Evolutionary conservation across 2,329 filamentous ascomycete genomes (phyloP).

Genomic region (Neopestalotiopsis clavispora): DNA sequence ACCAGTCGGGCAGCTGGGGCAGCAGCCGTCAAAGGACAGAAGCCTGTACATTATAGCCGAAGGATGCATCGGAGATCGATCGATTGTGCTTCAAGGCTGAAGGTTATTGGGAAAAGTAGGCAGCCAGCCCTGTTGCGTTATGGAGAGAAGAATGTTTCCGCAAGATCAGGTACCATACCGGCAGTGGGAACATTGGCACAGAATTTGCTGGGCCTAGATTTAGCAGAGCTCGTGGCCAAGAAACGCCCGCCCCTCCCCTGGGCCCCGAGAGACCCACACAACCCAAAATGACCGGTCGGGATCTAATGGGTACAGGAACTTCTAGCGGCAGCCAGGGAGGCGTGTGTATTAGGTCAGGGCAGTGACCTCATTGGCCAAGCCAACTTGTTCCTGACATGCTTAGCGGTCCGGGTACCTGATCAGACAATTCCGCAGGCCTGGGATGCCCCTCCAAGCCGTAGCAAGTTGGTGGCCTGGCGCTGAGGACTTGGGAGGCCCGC

Average conservation of each 20-base stretch:
- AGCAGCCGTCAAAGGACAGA: background rate
- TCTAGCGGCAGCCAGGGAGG: conserved; percentile 20
- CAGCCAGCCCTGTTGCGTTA: background rate
- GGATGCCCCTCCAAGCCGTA: background rate
- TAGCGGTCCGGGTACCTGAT: conserved; percentile 46
- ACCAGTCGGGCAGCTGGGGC: background rate
- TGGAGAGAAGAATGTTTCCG: background rate
- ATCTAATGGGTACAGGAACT: conserved; percentile 7
- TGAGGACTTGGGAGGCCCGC: background rate
- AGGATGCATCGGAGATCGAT: background rate
- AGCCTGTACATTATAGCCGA: background rate
- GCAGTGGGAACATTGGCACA: background rate
- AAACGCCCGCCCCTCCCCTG: conserved; percentile 1
- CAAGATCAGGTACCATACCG: background rate
- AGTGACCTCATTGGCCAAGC: conserved; percentile 36
- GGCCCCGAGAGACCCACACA: background rate
- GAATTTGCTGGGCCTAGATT: background rate
- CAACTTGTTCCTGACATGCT: conserved; percentile 20
- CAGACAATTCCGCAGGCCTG: conserved; percentile 24
- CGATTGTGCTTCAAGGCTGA: conserved; percentile 2
- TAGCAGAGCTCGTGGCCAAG: background rate
- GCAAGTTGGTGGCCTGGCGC: background rate
- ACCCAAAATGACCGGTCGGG: conserved; percentile 1
- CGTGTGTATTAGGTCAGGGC: conserved; percentile 21
- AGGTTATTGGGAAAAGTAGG: background rate